Base-by-base conservation (phyloP, 2,329 filamentous ascomycete species). In the Xylariaceae sp. region DNA sequence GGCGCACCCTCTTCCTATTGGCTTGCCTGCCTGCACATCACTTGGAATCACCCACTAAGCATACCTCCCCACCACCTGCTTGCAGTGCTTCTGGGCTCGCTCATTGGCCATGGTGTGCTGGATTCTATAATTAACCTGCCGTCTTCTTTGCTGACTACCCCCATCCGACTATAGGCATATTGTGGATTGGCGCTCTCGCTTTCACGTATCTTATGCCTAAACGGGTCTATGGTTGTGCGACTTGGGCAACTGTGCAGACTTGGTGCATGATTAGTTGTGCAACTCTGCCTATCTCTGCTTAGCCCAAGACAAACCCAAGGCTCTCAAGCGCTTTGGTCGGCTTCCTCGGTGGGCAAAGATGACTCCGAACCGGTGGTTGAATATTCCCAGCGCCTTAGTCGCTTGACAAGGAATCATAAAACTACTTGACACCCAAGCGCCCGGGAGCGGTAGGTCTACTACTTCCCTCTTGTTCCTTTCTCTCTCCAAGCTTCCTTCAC, bases 381-480 rank as follows among this genome's bases (percentile, higher is more conserved):
- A 44, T 39, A 40, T 38, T 34, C 50, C 45, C 40, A 43, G 40
- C 48, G 44, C 39, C 38, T 40, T 60, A 60, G 47, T 55, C 56
- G 58, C 58, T 55, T 47, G 47, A 44, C 37, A 29, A 39, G 38
- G 53, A 47, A 55, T n/a, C n/a, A n/a, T 61, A 60, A 61, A 57
- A 56, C 50, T 56, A 54, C 44, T 47, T 34, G 31, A n/a, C 30
- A 47, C 49, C 56, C 56, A 41, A 34, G 36, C 43, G 26, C 41
- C 38, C 38, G 44, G 53, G 51, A 51, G n/a, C n/a, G 49, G 51
- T 24, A 7, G 21, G 21, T 11, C 21, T 24, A 24, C 41, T 16
- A 46, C 36, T 17, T 51, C 46, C 46, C 40, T 40, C 42, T 42
- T 41, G 27, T 54, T 32, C 40, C 34, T 31, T 38, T 46, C 49